Evolutionary conservation across 805 yeast species (phyloP).

Genomic region (Starmerella bombicola): DNA sequence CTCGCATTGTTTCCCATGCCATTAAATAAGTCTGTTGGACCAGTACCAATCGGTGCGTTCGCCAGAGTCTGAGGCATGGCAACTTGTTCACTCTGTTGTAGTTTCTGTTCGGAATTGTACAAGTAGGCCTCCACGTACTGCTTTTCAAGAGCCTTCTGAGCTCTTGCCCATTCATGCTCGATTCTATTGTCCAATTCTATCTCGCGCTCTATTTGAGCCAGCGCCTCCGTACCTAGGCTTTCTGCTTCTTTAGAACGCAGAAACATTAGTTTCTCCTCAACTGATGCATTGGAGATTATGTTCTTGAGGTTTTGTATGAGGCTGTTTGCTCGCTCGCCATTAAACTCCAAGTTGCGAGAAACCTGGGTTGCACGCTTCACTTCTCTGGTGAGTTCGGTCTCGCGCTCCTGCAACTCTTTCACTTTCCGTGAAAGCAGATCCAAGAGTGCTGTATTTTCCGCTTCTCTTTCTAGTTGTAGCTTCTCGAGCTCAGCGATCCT

Average conservation of each 20-base stretch:
- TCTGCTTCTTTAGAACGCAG: constrained; percentile 1
- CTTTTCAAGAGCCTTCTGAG: constrained; percentile 28
- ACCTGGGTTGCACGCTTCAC: constrained; percentile 1
- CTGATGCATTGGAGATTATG: not conserved
- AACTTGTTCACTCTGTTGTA: not conserved
- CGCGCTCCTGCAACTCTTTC: constrained; percentile 5
- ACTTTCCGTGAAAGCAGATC: constrained; percentile 18
- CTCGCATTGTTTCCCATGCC: no score
- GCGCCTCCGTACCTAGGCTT: not conserved
- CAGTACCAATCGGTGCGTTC: no score
- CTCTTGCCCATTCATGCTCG: constrained; percentile 30
- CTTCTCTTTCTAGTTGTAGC: constrained; percentile 7
- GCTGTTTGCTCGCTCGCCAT: not conserved
- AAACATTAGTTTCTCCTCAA: constrained; percentile 4
- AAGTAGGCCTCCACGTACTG: constrained; percentile 28
- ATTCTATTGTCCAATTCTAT: constrained; percentile 16
- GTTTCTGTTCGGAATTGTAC: constrained; percentile 2
- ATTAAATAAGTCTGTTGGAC: no score
- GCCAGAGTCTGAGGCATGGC: not conserved
- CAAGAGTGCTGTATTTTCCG: constrained; percentile 12
- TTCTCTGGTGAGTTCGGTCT: constrained; percentile 1
- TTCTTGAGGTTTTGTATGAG: constrained; percentile 3
- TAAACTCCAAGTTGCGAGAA: not conserved
- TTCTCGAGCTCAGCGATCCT: constrained; percentile 10
- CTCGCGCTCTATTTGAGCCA: constrained; percentile 10